Conservation (phyloP, 441 rosid genomes). For the Eruca vesicaria region DNA sequence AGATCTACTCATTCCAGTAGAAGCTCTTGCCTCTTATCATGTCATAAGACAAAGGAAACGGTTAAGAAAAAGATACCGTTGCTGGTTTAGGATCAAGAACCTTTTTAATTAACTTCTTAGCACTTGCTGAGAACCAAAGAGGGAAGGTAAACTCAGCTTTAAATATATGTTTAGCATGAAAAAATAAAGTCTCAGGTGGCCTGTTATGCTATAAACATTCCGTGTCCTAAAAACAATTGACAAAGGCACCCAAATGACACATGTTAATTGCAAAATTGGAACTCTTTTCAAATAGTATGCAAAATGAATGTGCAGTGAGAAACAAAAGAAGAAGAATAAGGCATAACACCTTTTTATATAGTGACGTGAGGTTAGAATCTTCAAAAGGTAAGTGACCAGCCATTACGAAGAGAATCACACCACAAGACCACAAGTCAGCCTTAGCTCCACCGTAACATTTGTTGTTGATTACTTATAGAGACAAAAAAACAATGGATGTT, state of each 20-base stretch:
- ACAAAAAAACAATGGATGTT: constrained; percentile 20
- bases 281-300: background rate
- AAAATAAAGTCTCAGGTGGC: background rate
- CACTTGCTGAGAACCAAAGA: constrained; percentile 98
- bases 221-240: background rate
- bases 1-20: background rate
- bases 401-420: constrained; percentile 97
- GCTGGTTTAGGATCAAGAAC: constrained; percentile 91
- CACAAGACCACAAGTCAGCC: constrained; percentile 99
- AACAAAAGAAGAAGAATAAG: background rate
- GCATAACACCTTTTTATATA: constrained; percentile 77
- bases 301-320: background rate
- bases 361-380: constrained; percentile 76
- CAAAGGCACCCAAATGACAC: background rate
- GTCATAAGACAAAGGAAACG: constrained; percentile 4
- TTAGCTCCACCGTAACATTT: constrained; percentile 98
- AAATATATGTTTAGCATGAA: constrained; percentile 52
- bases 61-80: constrained; percentile 50
- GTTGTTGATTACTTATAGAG: constrained; percentile 77
- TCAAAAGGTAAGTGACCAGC: constrained; percentile 98
- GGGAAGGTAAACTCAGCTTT: constrained; percentile 97
- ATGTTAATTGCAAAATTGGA: background rate
- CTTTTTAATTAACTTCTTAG: constrained; percentile 82
- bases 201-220: background rate
- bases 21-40: background rate